phyloP scores from a whole-genome alignment of 2,329 filamentous ascomycete species.

The Ascochyta rabiei region DNA sequence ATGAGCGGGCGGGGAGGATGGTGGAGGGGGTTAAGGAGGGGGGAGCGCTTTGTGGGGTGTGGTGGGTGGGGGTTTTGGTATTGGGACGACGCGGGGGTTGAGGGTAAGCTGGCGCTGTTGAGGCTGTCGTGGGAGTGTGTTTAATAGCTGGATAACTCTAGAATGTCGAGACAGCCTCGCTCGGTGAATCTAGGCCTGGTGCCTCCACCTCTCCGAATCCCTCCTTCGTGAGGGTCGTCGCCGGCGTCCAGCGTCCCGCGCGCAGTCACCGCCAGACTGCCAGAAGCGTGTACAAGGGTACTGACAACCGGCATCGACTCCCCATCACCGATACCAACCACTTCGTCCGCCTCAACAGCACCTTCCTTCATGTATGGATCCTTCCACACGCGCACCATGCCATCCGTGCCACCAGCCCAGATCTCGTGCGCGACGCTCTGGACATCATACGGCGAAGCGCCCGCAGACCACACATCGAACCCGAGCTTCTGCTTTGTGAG shows the following conservation, averaged over 20 bases:
- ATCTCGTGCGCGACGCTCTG: conserved; percentile 54
- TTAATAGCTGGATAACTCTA: conserved; percentile 24
- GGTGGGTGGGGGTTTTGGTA: not conserved
- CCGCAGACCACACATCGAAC: conserved; percentile 56
- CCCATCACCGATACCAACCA: conserved; percentile 22
- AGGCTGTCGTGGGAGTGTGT: not conserved
- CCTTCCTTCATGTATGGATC: conserved; percentile 40
- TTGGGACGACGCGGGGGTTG: no score
- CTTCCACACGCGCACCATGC: conserved; percentile 53
- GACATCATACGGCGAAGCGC: conserved; percentile 28
- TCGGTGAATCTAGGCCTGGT: conserved; percentile 22
- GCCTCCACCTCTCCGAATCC: conserved; percentile 18
- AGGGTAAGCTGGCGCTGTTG: not conserved
- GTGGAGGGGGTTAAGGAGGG: not conserved
- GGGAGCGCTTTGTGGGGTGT: not conserved
- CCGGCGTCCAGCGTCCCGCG: conserved; percentile 23
- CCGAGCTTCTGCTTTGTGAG: conserved; percentile 62
- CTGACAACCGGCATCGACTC: conserved; percentile 25
- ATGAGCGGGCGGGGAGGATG: not conserved
- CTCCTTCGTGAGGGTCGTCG: not conserved
- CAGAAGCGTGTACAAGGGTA: conserved; percentile 33
- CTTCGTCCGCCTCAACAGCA: conserved; percentile 46
- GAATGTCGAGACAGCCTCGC: conserved; percentile 34
- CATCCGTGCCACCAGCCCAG: conserved; percentile 66
- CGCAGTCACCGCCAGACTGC: conserved; percentile 31